Base-by-base conservation (phyloP, 352 stramenopile species). In the Pythium guiyangense region DNA sequence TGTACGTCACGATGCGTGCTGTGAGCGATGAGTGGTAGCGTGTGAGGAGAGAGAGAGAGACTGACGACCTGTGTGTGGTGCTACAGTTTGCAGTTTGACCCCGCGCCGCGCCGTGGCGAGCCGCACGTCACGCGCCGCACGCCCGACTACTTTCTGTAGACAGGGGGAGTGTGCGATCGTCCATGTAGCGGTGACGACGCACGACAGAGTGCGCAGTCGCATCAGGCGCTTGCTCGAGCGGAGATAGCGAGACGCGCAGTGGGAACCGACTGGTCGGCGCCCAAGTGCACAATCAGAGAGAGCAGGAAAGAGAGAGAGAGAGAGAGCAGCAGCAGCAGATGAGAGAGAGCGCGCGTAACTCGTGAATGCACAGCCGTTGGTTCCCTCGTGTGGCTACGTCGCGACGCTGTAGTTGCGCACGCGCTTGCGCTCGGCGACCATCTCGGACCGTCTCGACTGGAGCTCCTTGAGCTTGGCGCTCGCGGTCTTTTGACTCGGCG, bases 101-200 rank as follows among this genome's bases (percentile, higher is more conserved):
- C 92, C 8, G 94, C 94, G 25, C 94, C 94, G 59, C 82, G 94
- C 52, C 83, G 92, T 64, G 94, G 94, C 43, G 94, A 98, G 68
- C 90, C 93, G 11, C 86, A 97, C 57, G 93, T 98, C 22, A 97
- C 90, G 42, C 75, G 91, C 54, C 75, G 93, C 57, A 98, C 93
- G 45, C 94, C 94, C 22, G 94, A 98, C 64, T 98, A 98, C 68
- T 98, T 98, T 68, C 66, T 98, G 63, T 98, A 97, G 74, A 29
- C 22, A 22, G 22, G 22, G 22, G 22, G 22, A 22, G 29, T 27
- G 17, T 26, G 17, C 18, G 46, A 15, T 8, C 29, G 20, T n/a
- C 18, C 22, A 22, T 22, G 22, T 22, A 22, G 22, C 22, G 22
- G 22, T 22, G 22, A 22, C 22, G 22, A 25, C 26, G 45, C 25